Conservation (phyloP, 73 alveolate species). For the Paramecium biaurelia region DNA sequence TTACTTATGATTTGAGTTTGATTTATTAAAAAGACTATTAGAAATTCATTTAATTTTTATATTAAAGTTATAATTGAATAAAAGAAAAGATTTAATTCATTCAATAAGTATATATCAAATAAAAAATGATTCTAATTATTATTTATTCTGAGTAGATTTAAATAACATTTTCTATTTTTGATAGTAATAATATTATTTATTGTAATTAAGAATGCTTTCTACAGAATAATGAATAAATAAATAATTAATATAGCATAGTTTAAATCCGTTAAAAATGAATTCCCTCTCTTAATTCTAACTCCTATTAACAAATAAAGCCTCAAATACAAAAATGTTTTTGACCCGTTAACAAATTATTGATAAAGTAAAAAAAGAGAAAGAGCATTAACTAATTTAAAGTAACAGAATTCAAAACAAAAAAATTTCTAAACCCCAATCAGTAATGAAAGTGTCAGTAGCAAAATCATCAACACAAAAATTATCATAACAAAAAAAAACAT, state of each 20-base stretch:
- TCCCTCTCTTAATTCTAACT: background rate
- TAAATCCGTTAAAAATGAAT: conserved; percentile 10
- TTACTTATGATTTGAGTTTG: no score
- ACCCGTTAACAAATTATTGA: background rate
- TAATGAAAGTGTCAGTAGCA: background rate
- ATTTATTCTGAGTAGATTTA: no score
- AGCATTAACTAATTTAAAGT: background rate
- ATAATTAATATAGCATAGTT: background rate
- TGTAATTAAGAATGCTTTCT: no score
- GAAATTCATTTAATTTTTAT: no score
- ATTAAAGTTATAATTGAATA: no score
- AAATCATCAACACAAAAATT: background rate
- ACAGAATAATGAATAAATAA: background rate
- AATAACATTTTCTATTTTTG: no score
- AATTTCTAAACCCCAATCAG: background rate
- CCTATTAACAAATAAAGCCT: background rate
- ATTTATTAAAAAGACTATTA: no score
- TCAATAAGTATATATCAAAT: no score
- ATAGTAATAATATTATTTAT: no score
- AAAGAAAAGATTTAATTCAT: no score
- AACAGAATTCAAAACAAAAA: conserved; percentile 20
- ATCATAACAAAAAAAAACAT: background rate
- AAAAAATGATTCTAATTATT: no score
- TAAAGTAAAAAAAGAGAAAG: background rate
- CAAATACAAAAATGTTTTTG: background rate